Evolutionary conservation across 495 filamentous ascomycete species (phyloP).

Genomic region (Trichoderma asperelloides): DNA sequence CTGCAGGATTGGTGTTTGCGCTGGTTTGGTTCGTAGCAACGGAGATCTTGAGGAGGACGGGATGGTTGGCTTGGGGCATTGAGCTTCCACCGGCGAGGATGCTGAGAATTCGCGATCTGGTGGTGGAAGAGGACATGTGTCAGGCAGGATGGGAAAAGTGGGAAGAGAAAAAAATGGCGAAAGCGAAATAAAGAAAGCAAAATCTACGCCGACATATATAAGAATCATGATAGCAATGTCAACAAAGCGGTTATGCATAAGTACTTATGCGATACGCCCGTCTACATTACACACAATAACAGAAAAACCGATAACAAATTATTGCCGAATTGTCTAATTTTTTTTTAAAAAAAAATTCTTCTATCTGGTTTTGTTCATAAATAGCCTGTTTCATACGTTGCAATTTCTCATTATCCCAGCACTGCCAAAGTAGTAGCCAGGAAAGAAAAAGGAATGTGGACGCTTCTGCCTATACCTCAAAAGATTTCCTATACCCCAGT

Average conservation of each 20-base stretch:
- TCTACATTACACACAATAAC: too few species aligned
- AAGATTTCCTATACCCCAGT: not conserved
- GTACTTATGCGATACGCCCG: not conserved
- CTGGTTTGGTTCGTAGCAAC: slow-evolving; percentile 72
- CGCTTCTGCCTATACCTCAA: not conserved
- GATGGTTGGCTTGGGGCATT: slow-evolving; percentile 58
- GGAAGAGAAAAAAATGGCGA: slow-evolving; percentile 43
- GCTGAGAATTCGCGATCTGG: slow-evolving; percentile 69
- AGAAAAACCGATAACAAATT: not conserved
- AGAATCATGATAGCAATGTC: slow-evolving; percentile 1
- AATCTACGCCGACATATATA: not conserved
- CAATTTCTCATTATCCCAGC: not conserved
- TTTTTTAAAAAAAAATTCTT: not conserved
- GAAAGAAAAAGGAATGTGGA: not conserved
- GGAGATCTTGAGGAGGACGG: slow-evolving; percentile 47
- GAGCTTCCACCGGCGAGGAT: slow-evolving; percentile 56
- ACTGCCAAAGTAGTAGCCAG: not conserved
- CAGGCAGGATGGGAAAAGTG: slow-evolving; percentile 93
- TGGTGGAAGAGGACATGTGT: slow-evolving; percentile 80
- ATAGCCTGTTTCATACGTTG: not conserved
- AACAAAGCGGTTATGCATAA: not conserved
- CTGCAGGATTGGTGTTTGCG: slow-evolving; percentile 63
- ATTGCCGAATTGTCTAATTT: not conserved
- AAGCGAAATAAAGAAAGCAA: not conserved
- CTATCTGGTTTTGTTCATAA: not conserved